Evolutionary conservation across 495 filamentous ascomycete species (phyloP).

Genomic region (Massariosphaeria phaeospora): DNA sequence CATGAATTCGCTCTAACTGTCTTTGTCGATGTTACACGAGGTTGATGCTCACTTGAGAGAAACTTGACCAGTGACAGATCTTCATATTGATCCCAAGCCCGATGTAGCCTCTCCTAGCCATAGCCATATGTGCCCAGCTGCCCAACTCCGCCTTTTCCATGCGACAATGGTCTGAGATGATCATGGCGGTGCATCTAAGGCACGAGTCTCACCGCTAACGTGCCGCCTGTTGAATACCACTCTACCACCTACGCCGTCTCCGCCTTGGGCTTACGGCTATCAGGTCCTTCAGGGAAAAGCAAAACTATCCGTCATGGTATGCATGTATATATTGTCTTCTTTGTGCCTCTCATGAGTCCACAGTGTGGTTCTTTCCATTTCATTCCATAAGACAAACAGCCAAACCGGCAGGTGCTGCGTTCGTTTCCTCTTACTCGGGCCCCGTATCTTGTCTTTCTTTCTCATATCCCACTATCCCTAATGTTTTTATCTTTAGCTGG

Average conservation of each 20-base stretch:
- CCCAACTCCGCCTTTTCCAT: background rate
- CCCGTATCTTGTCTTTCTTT: constrained; percentile 4
- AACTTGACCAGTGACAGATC: background rate
- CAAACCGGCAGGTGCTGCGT: background rate
- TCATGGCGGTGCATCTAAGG: constrained; percentile 21
- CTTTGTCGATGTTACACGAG: background rate
- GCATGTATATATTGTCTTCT: constrained; percentile 10
- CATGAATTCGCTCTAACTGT: background rate
- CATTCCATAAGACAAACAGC: background rate
- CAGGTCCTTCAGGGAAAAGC: constrained; percentile 7
- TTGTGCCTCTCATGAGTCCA: background rate
- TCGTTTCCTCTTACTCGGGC: constrained; percentile 11
- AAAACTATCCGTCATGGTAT: background rate
- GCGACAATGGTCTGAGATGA: background rate
- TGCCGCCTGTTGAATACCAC: constrained; percentile 6
- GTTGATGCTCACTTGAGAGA: background rate
- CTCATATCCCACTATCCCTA: background rate
- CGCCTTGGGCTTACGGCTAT: constrained; percentile 11
- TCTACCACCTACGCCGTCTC: background rate
- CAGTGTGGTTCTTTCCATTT: background rate
- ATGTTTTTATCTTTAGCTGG: constrained; percentile 27
- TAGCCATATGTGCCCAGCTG: background rate
- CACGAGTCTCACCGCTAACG: constrained; percentile 13
- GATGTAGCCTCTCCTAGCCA: background rate
- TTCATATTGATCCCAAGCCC: background rate